Evolutionary conservation across 306 rosid genomes (phyloP).

Genomic region (Sicyos baderoa): DNA sequence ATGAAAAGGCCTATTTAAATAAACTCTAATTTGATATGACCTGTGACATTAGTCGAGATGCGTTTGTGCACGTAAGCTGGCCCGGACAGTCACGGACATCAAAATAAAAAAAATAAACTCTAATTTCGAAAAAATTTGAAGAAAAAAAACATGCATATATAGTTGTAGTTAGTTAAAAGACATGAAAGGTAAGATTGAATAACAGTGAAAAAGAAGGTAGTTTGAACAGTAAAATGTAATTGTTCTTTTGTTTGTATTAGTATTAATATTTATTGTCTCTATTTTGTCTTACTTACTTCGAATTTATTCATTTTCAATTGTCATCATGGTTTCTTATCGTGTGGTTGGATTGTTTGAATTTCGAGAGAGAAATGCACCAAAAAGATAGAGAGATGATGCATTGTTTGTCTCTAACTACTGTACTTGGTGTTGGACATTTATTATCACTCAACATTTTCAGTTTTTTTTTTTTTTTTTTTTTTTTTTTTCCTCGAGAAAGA

Average conservation of each 20-base stretch:
- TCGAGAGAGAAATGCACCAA: background rate
- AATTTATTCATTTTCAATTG: constrained; percentile 7
- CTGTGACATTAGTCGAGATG: too few relatives aligned
- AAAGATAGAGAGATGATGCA: constrained; percentile 1
- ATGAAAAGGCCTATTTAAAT: too few relatives aligned
- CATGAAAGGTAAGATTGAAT: background rate
- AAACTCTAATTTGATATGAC: background rate
- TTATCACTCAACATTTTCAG: constrained; percentile 2
- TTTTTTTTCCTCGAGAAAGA: background rate
- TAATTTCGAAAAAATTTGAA: too few relatives aligned
- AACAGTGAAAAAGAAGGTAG: constrained; percentile 6
- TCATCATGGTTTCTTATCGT: constrained; percentile 13
- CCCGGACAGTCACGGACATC: too few relatives aligned
- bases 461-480: background rate
- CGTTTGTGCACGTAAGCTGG: too few relatives aligned
- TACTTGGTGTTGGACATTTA: constrained; percentile 10
- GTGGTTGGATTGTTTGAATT: constrained; percentile 12
- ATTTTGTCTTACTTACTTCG: background rate
- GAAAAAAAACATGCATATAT: background rate
- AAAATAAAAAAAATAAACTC: background rate
- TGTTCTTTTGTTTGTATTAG: constrained; percentile 6
- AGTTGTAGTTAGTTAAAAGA: background rate
- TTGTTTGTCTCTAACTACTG: constrained; percentile 4
- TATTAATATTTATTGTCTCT: background rate
- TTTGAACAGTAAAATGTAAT: constrained; percentile 4